Evolutionary conservation across 768 basidiomycete genomes (phyloP), one percentile per base, ranked within the genome.

Genomic region (Paxillus rubicundulus): DNA sequence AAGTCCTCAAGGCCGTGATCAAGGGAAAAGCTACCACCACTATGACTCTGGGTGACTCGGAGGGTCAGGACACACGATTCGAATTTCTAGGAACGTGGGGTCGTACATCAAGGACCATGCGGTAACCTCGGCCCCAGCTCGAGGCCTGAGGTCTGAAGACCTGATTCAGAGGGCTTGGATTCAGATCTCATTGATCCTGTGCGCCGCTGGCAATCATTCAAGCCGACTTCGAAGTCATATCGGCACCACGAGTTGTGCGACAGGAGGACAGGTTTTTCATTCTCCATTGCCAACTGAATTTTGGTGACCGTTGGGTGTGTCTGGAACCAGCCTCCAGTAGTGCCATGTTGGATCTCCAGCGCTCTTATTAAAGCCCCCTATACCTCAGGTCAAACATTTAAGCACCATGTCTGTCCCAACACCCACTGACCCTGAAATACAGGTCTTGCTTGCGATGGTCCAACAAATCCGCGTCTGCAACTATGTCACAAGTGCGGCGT

Each of bases 391-490:
- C 20, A 21, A 45, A 24, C 24, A 2, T 8, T 10, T 38, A 21
- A 42, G 27, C 24, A 5, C 44, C 33, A 64, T 62, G 59, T 49
- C 55, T 14, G 2, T 21, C 27, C 36, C 41, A 10, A 27, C 49
- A 7, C 17, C 50, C 18, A 37, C 24, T 5, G 53, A 47, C n/a
- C 50, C 53, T 21, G 55, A 58, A 21, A 20, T 40, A 3, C 46
- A 38, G 14, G 47, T 1, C 1, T 27, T 51, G 30, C 43, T 61
- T 18, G 9, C 45, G 12, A 28, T 10, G 9, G 37, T 64, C 49
- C 41, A 16, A 33, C 61, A 64, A 40, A 36, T 58, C 7, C 62
- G 53, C 5, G 32, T 53, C 27, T 53, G 38, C 9, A 62, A 64
- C 44, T 53, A 64, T 45, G 45, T 48, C 24, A 64, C 49, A 40